phyloP scores from a whole-genome alignment of 192 early-diverging fungal species.

The Irineochytrium annulatum region DNA sequence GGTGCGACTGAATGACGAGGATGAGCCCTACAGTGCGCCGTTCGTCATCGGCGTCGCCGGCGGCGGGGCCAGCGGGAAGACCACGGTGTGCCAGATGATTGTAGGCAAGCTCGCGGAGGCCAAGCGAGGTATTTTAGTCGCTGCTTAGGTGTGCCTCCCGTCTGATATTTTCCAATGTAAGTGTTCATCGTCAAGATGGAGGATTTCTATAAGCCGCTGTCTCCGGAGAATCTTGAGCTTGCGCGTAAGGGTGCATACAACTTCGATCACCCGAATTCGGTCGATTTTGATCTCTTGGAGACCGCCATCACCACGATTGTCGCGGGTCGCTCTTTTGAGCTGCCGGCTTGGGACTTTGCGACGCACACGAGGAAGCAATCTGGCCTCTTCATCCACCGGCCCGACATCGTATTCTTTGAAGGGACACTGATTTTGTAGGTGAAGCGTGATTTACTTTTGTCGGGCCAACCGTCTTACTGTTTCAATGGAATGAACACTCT shows the following conservation, averaged over 20 bases:
- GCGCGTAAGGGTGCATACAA: constrained; percentile 66
- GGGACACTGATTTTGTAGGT: too few species aligned
- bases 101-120: constrained; percentile 47
- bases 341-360: too few species aligned
- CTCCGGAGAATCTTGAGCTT: constrained; percentile 61
- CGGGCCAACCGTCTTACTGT: too few species aligned
- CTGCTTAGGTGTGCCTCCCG: neutral
- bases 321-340: too few species aligned
- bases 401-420: too few species aligned
- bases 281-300: constrained; percentile 85
- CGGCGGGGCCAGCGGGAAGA: constrained; percentile 52
- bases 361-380: too few species aligned
- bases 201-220: constrained; percentile 87
- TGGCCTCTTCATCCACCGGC: too few species aligned
- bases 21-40: too few species aligned
- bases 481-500: too few species aligned
- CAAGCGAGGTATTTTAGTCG: constrained; percentile 24
- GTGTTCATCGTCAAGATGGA: constrained; percentile 93
- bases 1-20: too few species aligned
- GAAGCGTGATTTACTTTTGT: too few species aligned
- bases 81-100: constrained; percentile 48
- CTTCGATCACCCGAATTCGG: constrained; percentile 91
- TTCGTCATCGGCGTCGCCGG: constrained; percentile 60
- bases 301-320: too few species aligned
- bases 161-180: constrained; percentile 23